Conservation (phyloP, 441 rosid genomes). For the Monsonia emarginata region DNA sequence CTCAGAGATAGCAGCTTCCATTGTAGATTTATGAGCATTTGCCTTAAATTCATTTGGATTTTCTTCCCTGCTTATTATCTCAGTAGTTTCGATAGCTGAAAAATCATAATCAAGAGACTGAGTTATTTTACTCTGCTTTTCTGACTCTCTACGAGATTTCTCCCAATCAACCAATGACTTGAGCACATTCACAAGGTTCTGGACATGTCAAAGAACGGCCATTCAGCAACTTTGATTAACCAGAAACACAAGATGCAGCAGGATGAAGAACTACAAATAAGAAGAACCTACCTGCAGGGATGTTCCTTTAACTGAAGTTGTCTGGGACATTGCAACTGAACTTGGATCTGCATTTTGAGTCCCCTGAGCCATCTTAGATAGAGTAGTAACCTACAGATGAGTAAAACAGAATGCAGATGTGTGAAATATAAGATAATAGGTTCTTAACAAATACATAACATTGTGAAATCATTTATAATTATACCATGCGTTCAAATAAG, state of each 20-base stretch:
- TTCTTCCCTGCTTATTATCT: slow-evolving; percentile 55
- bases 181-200: slow-evolving; percentile 90
- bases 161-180: slow-evolving; percentile 98
- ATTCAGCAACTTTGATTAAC: slow-evolving; percentile 18
- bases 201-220: slow-evolving; percentile 27
- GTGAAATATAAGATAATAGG: slow-evolving; percentile 10
- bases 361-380: slow-evolving; percentile 95
- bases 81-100: slow-evolving; percentile 42
- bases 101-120: slow-evolving; percentile 40
- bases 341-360: slow-evolving; percentile 76
- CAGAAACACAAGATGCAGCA: slow-evolving; percentile 11
- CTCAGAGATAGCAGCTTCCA: slow-evolving; percentile 92
- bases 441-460: slow-evolving; percentile 1
- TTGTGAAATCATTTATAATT: slow-evolving; percentile 16
- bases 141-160: slow-evolving; percentile 50
- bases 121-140: slow-evolving; percentile 31
- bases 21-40: slow-evolving; percentile 94
- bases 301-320: slow-evolving; percentile 72
- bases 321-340: slow-evolving; percentile 62
- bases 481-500: slow-evolving; percentile 97
- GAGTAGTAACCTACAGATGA: slow-evolving; percentile 59
- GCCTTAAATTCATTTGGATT: slow-evolving; percentile 76
- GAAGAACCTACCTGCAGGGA: slow-evolving; percentile 72
- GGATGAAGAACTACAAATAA: slow-evolving; percentile 8
- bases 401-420: slow-evolving; percentile 17